Evolutionary conservation across 495 filamentous ascomycete species (phyloP), one percentile per base, ranked within the genome.

Genomic region (Aeminium ludgeri): DNA sequence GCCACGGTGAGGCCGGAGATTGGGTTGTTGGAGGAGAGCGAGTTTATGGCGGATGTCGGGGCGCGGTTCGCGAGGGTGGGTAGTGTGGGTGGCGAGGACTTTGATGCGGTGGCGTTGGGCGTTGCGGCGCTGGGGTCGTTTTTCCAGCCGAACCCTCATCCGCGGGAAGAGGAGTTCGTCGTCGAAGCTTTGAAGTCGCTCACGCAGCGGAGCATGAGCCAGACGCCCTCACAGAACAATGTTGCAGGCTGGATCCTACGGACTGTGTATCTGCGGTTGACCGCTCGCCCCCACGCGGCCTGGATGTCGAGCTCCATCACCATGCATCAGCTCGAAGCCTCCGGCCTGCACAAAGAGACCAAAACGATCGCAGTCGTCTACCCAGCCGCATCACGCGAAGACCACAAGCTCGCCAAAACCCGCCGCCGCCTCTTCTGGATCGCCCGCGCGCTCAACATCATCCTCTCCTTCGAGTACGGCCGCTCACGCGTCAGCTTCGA

Each of bases 241-340:
- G 60, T 74, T 23, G 61, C 59, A 1, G 70, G 59, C 8, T 72
- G 67, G 68, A 63, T 72, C 10, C 57, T 75, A 8, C 65, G 69
- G 30, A 61, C 65, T 6, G 55, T 68, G 7, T 74, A 74, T 50
- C 50, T 74, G 10, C 60, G 71, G 17, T 63, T 66, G 51, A 69
- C 67, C 4, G 60, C 64, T 3, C 55, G 65, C 15, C 69, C 70
- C 7, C 63, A 75, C 38, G 56, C 62, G 3, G 56, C 69, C 18
- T 75, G 70, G 70, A 63, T 73, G 55, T 65, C 68, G 1, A 70
- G 65, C 38, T 72, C 64, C 44, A 67, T 63, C 8, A 47, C 70
- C 18, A 67, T 75, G 55, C 69, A 73, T 40, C 48, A 70, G 8
- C 54, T 66, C 7, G 69, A 73, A 51, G 64, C 67, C 0, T 54